phyloP scores from a whole-genome alignment of 805 yeast genomes.

The Candida ficus region DNA sequence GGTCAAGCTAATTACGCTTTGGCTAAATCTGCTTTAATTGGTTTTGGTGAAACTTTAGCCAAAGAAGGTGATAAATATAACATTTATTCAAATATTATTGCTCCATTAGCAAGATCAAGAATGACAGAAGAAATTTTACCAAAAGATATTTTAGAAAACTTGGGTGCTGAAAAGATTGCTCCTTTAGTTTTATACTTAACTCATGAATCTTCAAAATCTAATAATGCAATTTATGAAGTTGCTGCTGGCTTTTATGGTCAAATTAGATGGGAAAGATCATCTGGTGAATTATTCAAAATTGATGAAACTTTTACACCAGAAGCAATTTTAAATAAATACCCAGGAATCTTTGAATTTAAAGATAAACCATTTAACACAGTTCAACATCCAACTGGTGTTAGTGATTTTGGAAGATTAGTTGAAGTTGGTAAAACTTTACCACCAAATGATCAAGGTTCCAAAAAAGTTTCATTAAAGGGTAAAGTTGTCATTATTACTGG shows the following conservation, averaged over 20 bases:
- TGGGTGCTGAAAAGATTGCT: conserved; percentile 86
- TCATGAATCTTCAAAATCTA: conserved; percentile 56
- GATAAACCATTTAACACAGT: conserved; percentile 48
- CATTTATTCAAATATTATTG: conserved; percentile 81
- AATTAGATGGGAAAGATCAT: conserved; percentile 91
- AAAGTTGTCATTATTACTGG: conserved; percentile 93
- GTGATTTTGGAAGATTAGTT: conserved; percentile 63
- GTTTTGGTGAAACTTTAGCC: conserved; percentile 90
- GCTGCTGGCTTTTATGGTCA: conserved; percentile 94
- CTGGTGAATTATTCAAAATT: conserved; percentile 81
- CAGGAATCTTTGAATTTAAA: conserved; percentile 57
- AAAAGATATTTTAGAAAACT: conserved; percentile 70
- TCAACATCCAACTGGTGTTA: conserved; percentile 66
- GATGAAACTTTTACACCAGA: conserved; percentile 79
- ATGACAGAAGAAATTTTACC: conserved; percentile 93
- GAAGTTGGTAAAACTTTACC: conserved; percentile 47
- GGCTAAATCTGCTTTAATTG: conserved; percentile 86
- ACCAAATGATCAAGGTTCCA: conserved; percentile 52
- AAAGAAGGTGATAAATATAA: conserved; percentile 88
- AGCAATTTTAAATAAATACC: conserved; percentile 64
- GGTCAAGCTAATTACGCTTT: conserved; percentile 96
- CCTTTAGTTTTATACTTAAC: conserved; percentile 82
- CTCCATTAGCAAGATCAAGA: conserved; percentile 92
- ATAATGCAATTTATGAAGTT: conserved; percentile 80
- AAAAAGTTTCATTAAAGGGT: conserved; percentile 58